Evolutionary conservation across 257 asterid species (phyloP).

Genomic region (Jaltomata sinuosa): DNA sequence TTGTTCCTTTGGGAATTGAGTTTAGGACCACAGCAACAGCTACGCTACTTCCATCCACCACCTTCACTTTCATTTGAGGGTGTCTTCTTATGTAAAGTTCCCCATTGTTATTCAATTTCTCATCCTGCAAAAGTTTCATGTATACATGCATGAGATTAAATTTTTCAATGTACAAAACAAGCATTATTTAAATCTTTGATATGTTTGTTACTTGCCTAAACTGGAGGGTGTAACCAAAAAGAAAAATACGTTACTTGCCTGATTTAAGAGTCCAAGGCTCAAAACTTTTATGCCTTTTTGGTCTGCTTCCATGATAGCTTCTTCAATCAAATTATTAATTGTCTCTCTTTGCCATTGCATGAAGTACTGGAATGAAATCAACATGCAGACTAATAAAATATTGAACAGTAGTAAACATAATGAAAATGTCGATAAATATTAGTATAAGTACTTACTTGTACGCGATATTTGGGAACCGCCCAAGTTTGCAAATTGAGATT

Average conservation of each 20-base stretch:
- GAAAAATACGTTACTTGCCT: neutral
- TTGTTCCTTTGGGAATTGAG: slow-evolving; percentile 21
- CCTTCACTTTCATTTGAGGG: slow-evolving; percentile 14
- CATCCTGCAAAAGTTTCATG: slow-evolving; percentile 7
- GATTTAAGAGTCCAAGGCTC: slow-evolving; percentile 6
- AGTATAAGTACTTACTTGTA: slow-evolving; percentile 32
- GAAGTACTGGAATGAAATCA: slow-evolving; percentile 15
- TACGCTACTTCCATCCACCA: slow-evolving; percentile 35
- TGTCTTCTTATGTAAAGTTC: slow-evolving; percentile 19
- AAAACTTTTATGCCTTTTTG: slow-evolving; percentile 30
- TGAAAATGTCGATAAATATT: neutral
- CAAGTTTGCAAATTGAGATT: slow-evolving; percentile 58
- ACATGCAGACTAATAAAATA: neutral
- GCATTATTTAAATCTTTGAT: neutral
- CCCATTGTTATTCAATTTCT: slow-evolving; percentile 18
- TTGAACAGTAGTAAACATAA: neutral
- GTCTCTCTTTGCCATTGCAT: slow-evolving; percentile 3
- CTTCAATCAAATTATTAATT: neutral
- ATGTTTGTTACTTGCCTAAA: neutral
- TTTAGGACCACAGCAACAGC: slow-evolving; percentile 25
- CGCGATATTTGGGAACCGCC: slow-evolving; percentile 62
- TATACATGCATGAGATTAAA: neutral
- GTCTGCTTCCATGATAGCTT: slow-evolving; percentile 18
- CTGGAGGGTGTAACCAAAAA: no score
- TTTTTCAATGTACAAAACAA: neutral